Conservation (phyloP, 306 rosid genomes). For the Cicer judaicum region DNA sequence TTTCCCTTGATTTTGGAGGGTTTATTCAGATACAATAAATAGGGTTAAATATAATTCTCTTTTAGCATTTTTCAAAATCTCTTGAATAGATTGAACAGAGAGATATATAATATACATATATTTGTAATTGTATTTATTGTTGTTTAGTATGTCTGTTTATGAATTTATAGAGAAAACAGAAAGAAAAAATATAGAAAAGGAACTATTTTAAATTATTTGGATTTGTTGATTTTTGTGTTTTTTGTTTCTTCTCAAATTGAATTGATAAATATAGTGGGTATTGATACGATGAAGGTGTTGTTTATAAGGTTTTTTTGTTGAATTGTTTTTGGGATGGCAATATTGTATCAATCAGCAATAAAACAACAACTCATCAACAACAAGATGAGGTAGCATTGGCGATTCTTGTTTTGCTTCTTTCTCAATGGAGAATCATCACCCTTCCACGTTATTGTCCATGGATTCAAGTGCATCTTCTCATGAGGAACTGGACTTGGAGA, state of each 20-base stretch:
- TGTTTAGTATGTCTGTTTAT: conserved; percentile 20
- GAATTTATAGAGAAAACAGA: conserved; percentile 39
- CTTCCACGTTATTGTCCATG: conserved; percentile 86
- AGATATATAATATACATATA: neutral
- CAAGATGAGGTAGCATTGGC: conserved; percentile 71
- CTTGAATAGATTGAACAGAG: conserved; percentile 30
- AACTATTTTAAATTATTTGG: conserved; percentile 33
- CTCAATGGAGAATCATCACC: conserved; percentile 92
- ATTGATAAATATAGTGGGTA: conserved; percentile 82
- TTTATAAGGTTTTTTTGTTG: conserved; percentile 66
- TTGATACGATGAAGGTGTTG: conserved; percentile 72
- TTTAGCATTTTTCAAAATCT: conserved; percentile 57
- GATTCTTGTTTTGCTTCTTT: conserved; percentile 70
- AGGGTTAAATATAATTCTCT: conserved; percentile 51
- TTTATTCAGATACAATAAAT: too few relatives aligned
- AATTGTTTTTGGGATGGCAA: conserved; percentile 60
- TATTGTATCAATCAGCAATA: conserved; percentile 59
- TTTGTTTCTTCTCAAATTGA: conserved; percentile 40
- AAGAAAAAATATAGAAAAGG: neutral
- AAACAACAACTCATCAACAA: conserved; percentile 41
- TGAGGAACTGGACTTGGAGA: conserved; percentile 88
- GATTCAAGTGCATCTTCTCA: conserved; percentile 92
- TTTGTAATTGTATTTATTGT: conserved; percentile 12
- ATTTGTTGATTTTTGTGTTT: conserved; percentile 45
- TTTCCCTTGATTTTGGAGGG: conserved; percentile 69